These are phyloP conservation scores for Shiraia bambusicola DNA, from an alignment of 2,329 filamentous ascomycete species.

Conservation along the genomic window DNA sequence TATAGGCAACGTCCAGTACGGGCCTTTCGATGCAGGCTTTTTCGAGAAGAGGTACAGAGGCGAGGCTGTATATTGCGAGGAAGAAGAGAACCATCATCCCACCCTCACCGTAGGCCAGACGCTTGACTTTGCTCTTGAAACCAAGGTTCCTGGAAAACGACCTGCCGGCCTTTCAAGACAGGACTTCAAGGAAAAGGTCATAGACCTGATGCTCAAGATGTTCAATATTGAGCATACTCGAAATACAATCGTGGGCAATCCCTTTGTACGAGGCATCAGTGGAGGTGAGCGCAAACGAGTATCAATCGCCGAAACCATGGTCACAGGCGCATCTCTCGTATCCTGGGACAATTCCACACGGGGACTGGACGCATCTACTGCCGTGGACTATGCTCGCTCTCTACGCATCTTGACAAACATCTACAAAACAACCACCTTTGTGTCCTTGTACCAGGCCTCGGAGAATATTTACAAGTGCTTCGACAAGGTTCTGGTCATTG, in stretches of 20 bases:
- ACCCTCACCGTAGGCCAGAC: slow-evolving; percentile 88
- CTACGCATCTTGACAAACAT: slow-evolving; percentile 70
- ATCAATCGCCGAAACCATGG: slow-evolving; percentile 79
- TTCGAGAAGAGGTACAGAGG: slow-evolving; percentile 73
- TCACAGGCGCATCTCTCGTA: slow-evolving; percentile 69
- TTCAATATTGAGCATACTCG: slow-evolving; percentile 91
- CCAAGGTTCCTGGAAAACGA: slow-evolving; percentile 79
- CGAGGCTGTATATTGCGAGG: slow-evolving; percentile 82
- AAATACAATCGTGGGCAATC: slow-evolving; percentile 81
- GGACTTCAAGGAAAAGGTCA: slow-evolving; percentile 75
- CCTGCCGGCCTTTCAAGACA: slow-evolving; percentile 70
- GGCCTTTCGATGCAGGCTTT: slow-evolving; percentile 68
- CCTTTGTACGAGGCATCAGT: slow-evolving; percentile 73
- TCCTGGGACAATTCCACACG: slow-evolving; percentile 60
- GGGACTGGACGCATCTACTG: slow-evolving; percentile 52
- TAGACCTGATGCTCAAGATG: slow-evolving; percentile 78
- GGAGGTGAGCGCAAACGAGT: slow-evolving; percentile 80
- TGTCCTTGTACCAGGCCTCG: slow-evolving; percentile 82
- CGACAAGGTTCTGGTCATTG: slow-evolving; percentile 82
- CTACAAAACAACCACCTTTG: slow-evolving; percentile 80
- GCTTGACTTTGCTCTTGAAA: slow-evolving; percentile 79
- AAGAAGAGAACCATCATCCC: slow-evolving; percentile 82
- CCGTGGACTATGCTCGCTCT: slow-evolving; percentile 52
- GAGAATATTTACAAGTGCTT: slow-evolving; percentile 79
- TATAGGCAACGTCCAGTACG: slow-evolving; percentile 66